Percentiles rank a stretch among this genome's conserved stretches.
phyloP scores from a whole-genome alignment of 139 green algal genomes.

The Chlamydomonas schloesseri region DNA sequence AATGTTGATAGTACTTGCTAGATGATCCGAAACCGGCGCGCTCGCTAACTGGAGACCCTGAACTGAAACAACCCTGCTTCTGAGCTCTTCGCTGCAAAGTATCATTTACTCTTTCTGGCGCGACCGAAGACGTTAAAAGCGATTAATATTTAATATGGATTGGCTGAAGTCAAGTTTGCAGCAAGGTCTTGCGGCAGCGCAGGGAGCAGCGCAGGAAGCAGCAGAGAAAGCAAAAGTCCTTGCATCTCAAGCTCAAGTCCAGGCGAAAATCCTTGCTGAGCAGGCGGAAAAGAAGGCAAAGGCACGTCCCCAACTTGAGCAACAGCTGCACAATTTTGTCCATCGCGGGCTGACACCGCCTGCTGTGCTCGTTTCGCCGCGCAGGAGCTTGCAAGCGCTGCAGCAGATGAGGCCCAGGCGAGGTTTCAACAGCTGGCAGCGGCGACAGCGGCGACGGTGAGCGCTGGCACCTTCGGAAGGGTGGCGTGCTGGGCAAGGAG shows the following conservation, averaged over 20 bases:
- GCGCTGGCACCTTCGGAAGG: no score
- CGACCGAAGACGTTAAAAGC: no score
- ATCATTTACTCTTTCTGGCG: no score
- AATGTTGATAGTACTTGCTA: no score
- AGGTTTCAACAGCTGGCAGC: not conserved
- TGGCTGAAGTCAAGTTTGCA: conserved; percentile 33
- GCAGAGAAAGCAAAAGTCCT: conserved; percentile 33
- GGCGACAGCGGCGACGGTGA: not conserved
- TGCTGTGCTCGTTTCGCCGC: no score
- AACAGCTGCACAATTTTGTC: not conserved
- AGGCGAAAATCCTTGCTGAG: conserved; percentile 20
- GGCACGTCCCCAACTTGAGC: not conserved
- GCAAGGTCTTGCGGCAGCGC: not conserved
- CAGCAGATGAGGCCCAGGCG: conserved; percentile 32
- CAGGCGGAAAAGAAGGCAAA: conserved; percentile 13
- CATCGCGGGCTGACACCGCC: no score
- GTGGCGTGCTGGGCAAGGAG: no score
- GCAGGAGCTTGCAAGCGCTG: conserved; percentile 17
- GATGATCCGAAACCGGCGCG: no score
- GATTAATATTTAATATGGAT: no score
- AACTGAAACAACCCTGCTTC: no score
- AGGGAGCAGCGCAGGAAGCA: conserved; percentile 39
- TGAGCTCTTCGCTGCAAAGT: no score
- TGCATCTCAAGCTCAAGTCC: conserved; percentile 1
- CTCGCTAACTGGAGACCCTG: no score